phyloP scores from a whole-genome alignment of 257 asterid species.

The Fraxinus pennsylvanica region DNA sequence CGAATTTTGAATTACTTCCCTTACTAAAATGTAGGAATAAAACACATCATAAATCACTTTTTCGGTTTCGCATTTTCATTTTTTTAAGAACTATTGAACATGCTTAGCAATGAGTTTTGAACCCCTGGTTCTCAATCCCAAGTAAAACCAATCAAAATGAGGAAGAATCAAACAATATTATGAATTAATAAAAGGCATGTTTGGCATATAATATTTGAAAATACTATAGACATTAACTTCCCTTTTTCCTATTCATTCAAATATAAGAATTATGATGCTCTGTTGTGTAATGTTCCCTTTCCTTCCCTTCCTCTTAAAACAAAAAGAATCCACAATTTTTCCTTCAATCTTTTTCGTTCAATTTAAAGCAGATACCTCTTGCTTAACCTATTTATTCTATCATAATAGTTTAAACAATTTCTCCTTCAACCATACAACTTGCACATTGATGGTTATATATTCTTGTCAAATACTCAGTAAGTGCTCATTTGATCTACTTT shows the following conservation, averaged over 20 bases:
- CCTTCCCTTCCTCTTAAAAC: too few relatives aligned
- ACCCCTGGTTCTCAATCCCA: neutral
- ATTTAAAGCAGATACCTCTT: neutral
- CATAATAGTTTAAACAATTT: neutral
- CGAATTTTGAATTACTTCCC: neutral
- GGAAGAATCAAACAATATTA: neutral
- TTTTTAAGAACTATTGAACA: neutral
- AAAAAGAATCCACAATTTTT: neutral
- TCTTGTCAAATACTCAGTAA: neutral
- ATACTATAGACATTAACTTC: too few relatives aligned
- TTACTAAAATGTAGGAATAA: neutral
- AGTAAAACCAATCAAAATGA: neutral
- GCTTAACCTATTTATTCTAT: neutral
- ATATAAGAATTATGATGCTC: too few relatives aligned
- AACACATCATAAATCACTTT: neutral
- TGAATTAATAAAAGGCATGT: neutral
- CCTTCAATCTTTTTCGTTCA: neutral
- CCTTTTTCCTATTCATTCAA: too few relatives aligned
- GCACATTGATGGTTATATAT: neutral
- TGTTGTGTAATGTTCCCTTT: too few relatives aligned
- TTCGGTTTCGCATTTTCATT: neutral
- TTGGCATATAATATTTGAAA: neutral
- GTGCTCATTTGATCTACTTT: neutral
- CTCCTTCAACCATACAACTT: neutral
- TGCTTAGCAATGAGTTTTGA: neutral